These are phyloP conservation scores for Eucalyptus tenuipes DNA, from an alignment of 345 rosid genomes.

Conservation along the genomic window DNA sequence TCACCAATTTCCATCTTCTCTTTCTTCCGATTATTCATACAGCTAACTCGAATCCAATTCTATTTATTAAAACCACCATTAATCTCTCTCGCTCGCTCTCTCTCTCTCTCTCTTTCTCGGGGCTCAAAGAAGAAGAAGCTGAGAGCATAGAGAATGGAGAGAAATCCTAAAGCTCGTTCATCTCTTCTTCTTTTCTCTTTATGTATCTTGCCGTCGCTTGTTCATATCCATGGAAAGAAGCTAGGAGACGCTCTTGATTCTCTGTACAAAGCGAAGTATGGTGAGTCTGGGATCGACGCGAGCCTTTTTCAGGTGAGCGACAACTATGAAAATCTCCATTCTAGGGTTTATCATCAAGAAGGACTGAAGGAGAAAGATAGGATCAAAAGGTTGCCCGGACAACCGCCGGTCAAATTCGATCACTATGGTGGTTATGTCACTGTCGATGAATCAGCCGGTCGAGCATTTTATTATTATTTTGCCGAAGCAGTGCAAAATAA, in stretches of 20 bases:
- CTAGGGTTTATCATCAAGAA: constrained; percentile 1
- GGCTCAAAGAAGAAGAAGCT: background rate
- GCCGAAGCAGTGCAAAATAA: constrained; percentile 34
- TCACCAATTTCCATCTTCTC: background rate
- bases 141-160: background rate
- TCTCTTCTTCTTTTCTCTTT: background rate
- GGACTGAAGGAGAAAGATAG: constrained; percentile 11
- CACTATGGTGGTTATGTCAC: constrained; percentile 72
- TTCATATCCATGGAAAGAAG: background rate
- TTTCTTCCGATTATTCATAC: background rate
- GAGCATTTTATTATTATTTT: constrained; percentile 60
- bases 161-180: background rate
- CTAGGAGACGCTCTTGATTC: constrained; percentile 8
- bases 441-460: constrained; percentile 35
- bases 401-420: constrained; percentile 30
- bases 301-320: background rate
- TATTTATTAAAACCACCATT: background rate
- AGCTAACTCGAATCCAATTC: background rate
- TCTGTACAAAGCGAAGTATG: constrained; percentile 7
- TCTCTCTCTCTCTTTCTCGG: background rate
- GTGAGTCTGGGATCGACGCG: constrained; percentile 1
- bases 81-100: background rate
- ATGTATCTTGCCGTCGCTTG: background rate
- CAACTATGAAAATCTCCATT: background rate
- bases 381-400: constrained; percentile 46